Evolutionary conservation across 2,329 filamentous ascomycete species (phyloP), one percentile per base, ranked within the genome.

Genomic region (Ilyonectria sp.): DNA sequence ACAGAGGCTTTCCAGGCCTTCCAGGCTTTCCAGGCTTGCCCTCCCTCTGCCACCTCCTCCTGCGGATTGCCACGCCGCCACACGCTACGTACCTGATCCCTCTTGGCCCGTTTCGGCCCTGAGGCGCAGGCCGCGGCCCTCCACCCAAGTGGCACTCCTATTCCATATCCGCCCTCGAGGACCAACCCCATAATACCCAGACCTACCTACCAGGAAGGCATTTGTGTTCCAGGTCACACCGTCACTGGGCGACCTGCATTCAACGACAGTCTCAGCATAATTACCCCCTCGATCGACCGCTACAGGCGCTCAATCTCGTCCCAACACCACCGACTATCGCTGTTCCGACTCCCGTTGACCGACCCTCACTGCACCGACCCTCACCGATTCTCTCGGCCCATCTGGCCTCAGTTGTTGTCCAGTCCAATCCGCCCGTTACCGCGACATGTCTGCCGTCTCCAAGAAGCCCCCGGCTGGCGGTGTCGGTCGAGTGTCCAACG

Each of bases 391-490:
- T 15, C 50, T 19, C 50, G 6, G 50, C 29, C 50, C 31, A 53
- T 35, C 50, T 35, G 50, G 50, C 50, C 50, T 53, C 50, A 21
- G 15, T n/a, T 43, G 40, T n/a, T 43, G 40, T 6, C 19, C 40
- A 43, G 59, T 62, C 54, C 67, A 72, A 56, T 56, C 63, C 68
- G 54, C 62, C 35, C 65, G 49, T 50, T 46, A 61, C 65, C 60
- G 65, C 73, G 74, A 74, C 76, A 89, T 89, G 87, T 87, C 87
- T 57, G 79, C 83, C 67, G 81, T 83, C 69, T 81, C 86, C 65
- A 89, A 88, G 79, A 88, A 87, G 79, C 85, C 86, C 63, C 82
- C 85, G 64, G 80, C 83, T 67, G 80, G 82, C 70, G 83, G 83
- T 73, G 83, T 85, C 71, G 84, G 84, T 61, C 82, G 84, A 71